Conservation (phyloP, 2,329 filamentous ascomycete genomes). For the Periglandula ipomoeae region DNA sequence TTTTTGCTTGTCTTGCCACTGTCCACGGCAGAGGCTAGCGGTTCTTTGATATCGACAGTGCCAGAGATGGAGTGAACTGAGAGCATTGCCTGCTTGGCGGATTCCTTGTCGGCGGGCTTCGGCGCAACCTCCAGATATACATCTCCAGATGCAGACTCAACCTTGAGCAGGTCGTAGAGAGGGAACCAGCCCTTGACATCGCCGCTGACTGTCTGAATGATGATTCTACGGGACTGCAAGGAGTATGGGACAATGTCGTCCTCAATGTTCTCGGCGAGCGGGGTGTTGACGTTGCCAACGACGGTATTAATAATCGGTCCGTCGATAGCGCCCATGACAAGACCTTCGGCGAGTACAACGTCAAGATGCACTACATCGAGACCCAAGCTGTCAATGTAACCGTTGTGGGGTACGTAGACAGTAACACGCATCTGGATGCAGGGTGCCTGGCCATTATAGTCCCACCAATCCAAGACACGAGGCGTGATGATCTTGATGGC, state of each 20-base stretch:
- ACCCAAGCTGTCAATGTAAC: constrained; percentile 26
- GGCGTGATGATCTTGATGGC: constrained; percentile 31
- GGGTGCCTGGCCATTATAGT: constrained; percentile 18
- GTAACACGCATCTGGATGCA: constrained; percentile 41
- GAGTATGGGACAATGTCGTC: constrained; percentile 25
- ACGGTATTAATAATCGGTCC: constrained; percentile 25
- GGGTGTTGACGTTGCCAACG: constrained; percentile 25
- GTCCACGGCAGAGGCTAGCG: constrained; percentile 20
- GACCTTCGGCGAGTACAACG: constrained; percentile 29
- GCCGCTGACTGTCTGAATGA: constrained; percentile 33
- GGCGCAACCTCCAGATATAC: constrained; percentile 32
- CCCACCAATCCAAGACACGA: constrained; percentile 22
- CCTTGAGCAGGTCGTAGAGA: constrained; percentile 37
- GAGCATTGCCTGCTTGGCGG: constrained; percentile 30
- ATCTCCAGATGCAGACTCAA: constrained; percentile 35
- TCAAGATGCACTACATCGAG: constrained; percentile 30
- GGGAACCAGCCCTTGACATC: constrained; percentile 40
- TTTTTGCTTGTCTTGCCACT: constrained; percentile 12
- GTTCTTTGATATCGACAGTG: constrained; percentile 30
- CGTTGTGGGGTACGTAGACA: constrained; percentile 34
- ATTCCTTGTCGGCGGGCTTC: constrained; percentile 25
- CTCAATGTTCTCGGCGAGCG: constrained; percentile 17
- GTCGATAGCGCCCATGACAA: constrained; percentile 25
- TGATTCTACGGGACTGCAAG: constrained; percentile 33
- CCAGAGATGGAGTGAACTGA: constrained; percentile 35